phyloP scores from a whole-genome alignment of 2,329 filamentous ascomycete species.

The Elsinoe batatas region DNA sequence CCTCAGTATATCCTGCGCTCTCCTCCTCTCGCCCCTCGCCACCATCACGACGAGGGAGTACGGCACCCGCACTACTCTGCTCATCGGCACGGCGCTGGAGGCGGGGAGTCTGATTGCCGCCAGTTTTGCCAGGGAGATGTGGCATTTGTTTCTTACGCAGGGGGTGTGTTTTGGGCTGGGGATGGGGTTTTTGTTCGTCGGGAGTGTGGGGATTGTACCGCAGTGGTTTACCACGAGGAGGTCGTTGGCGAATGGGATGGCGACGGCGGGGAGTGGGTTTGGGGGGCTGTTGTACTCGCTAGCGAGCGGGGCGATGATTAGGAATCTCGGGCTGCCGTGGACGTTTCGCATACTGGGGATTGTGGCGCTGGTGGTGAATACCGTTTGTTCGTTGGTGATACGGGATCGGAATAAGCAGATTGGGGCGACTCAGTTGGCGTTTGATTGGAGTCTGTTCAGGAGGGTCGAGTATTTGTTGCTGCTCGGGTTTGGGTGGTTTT shows the following conservation, averaged over 20 bases:
- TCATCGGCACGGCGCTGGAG: conserved; percentile 55
- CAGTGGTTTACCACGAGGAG: conserved; percentile 65
- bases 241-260: conserved; percentile 59
- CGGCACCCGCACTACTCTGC: conserved; percentile 55
- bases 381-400: conserved; percentile 52
- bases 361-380: conserved; percentile 54
- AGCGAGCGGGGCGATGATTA: conserved; percentile 58
- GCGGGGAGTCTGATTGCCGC: conserved; percentile 57
- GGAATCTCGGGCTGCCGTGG: conserved; percentile 54
- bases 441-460: conserved; percentile 54
- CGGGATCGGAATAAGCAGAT: conserved; percentile 63
- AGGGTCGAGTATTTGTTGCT: conserved; percentile 54
- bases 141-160: conserved; percentile 68
- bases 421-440: conserved; percentile 56
- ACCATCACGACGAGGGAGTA: conserved; percentile 51
- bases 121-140: conserved; percentile 57
- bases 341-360: conserved; percentile 57
- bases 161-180: conserved; percentile 68
- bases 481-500: conserved; percentile 59
- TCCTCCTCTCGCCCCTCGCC: conserved; percentile 59
- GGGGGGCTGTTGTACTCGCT: conserved; percentile 65
- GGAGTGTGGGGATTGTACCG: conserved; percentile 55
- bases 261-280: conserved; percentile 60
- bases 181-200: conserved; percentile 67
- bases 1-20: conserved; percentile 54